Evolutionary conservation across 192 early-diverging fungal species (phyloP), one percentile per base, ranked within the genome.

Genomic region (Linnemannia hyalina): DNA sequence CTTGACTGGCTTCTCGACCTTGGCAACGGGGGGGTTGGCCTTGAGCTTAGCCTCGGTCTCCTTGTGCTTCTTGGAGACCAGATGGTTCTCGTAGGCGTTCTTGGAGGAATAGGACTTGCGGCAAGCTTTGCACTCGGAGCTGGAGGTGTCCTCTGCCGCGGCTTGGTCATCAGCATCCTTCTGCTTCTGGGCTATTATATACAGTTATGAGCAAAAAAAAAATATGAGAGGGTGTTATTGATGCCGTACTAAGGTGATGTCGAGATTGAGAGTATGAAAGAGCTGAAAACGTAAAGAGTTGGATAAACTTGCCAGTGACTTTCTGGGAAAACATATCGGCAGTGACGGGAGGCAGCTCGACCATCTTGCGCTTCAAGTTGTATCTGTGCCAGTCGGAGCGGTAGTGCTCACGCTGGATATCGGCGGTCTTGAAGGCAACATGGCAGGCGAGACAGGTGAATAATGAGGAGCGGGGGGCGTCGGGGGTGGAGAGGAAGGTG

Each of bases 321-420:
- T 97, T 94, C 87, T 94, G 91, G 1, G 92, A 89, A 92, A 99
- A 99, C 76, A 92, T 91, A 79, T 97, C 97, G 23, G 91, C 91
- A 4, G 93, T 88, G 40, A 99, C 94, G 36, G 97, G 95, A 0
- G 96, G 96, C 26, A 99, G 89, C 32, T 95, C 96, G 20, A 95
- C 97, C 38, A 99, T 97, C 82, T 99, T 98, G 80, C 98, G 94
- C 91, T 99, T 99, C 38, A 99, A 88, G 88, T 99, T 99, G 93
- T 99, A 99, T 47, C 98, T 92, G 80, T 99, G 99, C 98, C 99
- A 99, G 92, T 99, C 97, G 42, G 95, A 95, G 36, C 94, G 93
- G 88, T 98, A 98, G 89, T 99, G 99, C 42, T 93, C 93, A 52
- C 99, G 90, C 90, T 99, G 99, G 81, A 93, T 89, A 57, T 98